These are phyloP conservation scores for Chaetoscypha palmicola DNA, from an alignment of 2,329 filamentous ascomycete species.

Conservation along the genomic window DNA sequence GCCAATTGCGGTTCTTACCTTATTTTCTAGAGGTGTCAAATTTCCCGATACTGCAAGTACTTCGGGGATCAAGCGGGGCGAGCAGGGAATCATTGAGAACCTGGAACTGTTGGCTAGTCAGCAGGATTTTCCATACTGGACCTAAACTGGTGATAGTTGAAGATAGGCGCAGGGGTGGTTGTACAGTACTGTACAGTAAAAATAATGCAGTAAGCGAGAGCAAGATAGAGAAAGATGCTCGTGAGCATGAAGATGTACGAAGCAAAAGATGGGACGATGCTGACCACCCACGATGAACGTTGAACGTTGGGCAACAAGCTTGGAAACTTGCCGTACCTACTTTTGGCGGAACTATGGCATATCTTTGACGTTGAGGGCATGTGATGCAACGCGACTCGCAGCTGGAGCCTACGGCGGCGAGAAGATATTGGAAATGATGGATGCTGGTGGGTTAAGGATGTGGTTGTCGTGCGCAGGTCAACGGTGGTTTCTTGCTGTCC, in stretches of 20 bases:
- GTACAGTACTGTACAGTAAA: too few species aligned
- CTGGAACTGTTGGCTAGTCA: slow-evolving; percentile 12
- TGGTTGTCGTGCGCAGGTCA: background rate
- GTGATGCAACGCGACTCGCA: slow-evolving; percentile 6
- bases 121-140: slow-evolving; percentile 7
- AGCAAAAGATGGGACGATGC: background rate
- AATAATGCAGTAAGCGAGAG: too few species aligned
- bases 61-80: slow-evolving; percentile 11
- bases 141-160: background rate
- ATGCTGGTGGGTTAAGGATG: too few species aligned
- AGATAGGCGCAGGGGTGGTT: too few species aligned
- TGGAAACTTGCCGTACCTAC: background rate
- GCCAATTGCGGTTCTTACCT: slow-evolving; percentile 10
- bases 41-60: slow-evolving; percentile 12
- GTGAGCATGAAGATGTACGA: too few species aligned
- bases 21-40: slow-evolving; percentile 17
- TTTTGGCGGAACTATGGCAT: slow-evolving; percentile 1
- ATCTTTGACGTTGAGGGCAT: slow-evolving; percentile 2
- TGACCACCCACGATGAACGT: too few species aligned
- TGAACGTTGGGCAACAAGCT: too few species aligned
- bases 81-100: background rate
- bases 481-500: too few species aligned
- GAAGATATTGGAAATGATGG: background rate
- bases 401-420: slow-evolving; percentile 1
- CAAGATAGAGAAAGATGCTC: too few species aligned